These are phyloP conservation scores for Salvia sclarea DNA, from an alignment of 305 asterid genomes.

Conservation along the genomic window DNA sequence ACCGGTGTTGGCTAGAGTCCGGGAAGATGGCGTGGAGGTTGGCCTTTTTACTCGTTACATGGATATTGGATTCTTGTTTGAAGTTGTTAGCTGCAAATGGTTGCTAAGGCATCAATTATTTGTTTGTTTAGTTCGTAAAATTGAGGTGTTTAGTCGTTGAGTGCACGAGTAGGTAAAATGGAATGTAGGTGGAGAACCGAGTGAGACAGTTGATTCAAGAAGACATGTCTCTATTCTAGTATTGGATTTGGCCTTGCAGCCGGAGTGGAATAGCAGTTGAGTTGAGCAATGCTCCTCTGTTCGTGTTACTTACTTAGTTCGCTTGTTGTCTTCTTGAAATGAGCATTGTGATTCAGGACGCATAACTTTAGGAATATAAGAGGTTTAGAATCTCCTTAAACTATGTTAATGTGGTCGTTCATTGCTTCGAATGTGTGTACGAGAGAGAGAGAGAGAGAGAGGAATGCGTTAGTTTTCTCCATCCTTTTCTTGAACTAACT, in stretches of 20 bases:
- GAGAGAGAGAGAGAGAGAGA: not conserved
- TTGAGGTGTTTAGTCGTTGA: not conserved
- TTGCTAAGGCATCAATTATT: constrained; percentile 2
- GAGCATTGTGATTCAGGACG: not conserved
- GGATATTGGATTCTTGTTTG: constrained; percentile 16
- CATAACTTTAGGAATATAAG: not conserved
- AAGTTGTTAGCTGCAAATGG: constrained; percentile 1
- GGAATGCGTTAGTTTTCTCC: too few species aligned
- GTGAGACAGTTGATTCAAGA: constrained; percentile 13
- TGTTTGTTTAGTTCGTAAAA: not conserved
- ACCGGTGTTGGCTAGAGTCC: constrained; percentile 78
- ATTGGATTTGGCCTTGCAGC: not conserved
- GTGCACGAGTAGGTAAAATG: not conserved
- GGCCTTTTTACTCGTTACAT: not conserved
- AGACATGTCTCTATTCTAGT: not conserved
- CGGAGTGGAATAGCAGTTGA: not conserved
- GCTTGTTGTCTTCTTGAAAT: not conserved
- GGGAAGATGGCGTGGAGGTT: constrained; percentile 84
- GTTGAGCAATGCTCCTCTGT: not conserved
- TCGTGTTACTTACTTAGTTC: not conserved
- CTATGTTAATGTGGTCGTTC: not conserved
- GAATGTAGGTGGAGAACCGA: not conserved
- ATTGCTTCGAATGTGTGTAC: not conserved
- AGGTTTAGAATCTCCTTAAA: not conserved
- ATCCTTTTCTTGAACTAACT: not conserved